Evolutionary conservation across 345 rosid genomes (phyloP), one percentile per base, ranked within the genome.

Genomic region (Lagerstroemia speciosa): DNA sequence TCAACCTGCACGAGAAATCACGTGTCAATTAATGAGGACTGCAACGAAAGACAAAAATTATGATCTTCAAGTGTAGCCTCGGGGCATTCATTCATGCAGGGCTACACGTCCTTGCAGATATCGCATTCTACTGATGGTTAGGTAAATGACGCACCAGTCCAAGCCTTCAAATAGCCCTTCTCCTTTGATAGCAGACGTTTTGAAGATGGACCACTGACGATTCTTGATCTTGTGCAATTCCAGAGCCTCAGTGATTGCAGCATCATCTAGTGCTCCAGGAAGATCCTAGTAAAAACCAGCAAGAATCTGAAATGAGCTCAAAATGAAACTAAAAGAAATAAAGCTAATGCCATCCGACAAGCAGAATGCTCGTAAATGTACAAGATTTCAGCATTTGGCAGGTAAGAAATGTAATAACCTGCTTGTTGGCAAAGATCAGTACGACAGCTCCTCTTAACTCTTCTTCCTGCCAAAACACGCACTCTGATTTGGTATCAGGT

Each of bases 121-220:
- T 40, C 22, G 24, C 16, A 17, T 62, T 30, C 17, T 31, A 64
- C 10, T 53, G 24, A 15, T 14, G 26, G 31, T 65, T 19, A 34
- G 19, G 8, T 36, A 22, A 27, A 27, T 66, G n/a, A 37, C 77
- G 81, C 80, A 88, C 93, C 93, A 88, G 79, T 88, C 89, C 73
- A 88, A 75, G 75, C 93, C 93, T 75, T 88, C 89, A 66, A 83
- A 88, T 32, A 88, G 87, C 58, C 91, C 91, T 76, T 84, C 93
- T 45, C 89, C 91, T 78, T 88, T 88, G 38, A 76, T 58, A 10
- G 93, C 93, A 74, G 86, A 88, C 46, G 93, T 83, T 77, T 86
- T 86, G 69, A 88, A 88, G 67, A 88, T 88, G 64, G 89, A 67
- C 93, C 93, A 88, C 58, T 86, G 93, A 41, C 87, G 83, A 68